Base-by-base conservation (phyloP, 495 filamentous ascomycete species). In the Diplogelasinospora grovesii region DNA sequence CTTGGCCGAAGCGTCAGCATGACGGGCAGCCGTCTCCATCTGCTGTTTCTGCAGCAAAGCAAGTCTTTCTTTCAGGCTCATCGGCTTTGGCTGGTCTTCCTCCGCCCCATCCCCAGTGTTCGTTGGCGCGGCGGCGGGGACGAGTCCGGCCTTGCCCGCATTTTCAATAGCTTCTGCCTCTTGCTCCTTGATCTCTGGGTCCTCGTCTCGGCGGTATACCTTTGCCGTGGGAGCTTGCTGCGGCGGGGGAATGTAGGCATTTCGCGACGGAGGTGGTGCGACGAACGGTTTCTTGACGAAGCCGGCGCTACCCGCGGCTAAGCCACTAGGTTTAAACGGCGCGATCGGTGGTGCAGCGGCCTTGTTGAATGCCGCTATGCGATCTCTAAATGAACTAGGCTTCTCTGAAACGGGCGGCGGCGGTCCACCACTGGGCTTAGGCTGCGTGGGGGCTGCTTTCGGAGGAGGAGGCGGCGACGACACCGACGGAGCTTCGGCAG, bases 241-340 rank as follows among this genome's bases (percentile, higher is more conserved):
- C 23, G 80, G 78, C 4, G 81, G 79, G 24, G 92, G 83, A 1
- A 97, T 76, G 52, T 87, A 98, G 2, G 93, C 82, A 71, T 96
- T 82, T 48, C 89, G 85, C 60, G 87, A 94, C 5, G 92, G 92
- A 37, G 92, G 92, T 22, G 93, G 88, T 1, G 92, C 83, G 43
- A 98, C 92, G 52, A 96, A 98, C n/a, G 92, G 88, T 62, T 97
- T 97, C 71, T 93, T 96, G 59, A 97, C 79, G 50, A 97, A 97
- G 43, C 75, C 73, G 34, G 69, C 67, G 8, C 75, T 71, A 30
- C 75, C 70, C 19, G 77, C 68, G 38, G 73, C 65, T 24, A 80
- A 53, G 3, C 76, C 75, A 45, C 76, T 70, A 9, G 88, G 86
- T 52, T 95, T 94, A 61, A 88, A 87, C 2, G 93, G 92, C 3